phyloP scores from a whole-genome alignment of 202 grass and related monocot genomes.

The Brachypodium distachyon region DNA sequence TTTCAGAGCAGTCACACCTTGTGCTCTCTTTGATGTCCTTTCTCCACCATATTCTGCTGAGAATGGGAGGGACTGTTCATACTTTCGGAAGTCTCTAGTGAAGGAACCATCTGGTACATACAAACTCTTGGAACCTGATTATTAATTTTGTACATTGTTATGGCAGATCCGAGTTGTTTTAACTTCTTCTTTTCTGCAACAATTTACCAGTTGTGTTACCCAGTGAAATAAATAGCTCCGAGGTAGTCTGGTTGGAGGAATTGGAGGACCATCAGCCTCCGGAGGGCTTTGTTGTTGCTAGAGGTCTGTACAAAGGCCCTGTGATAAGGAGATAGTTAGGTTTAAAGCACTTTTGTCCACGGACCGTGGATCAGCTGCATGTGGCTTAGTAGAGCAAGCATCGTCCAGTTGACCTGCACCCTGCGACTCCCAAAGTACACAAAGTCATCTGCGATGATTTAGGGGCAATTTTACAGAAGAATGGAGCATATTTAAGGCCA shows the following conservation, averaged over 20 bases:
- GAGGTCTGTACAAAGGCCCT: conserved; percentile 88
- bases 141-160: background rate
- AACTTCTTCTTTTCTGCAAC: background rate
- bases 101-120: conserved; percentile 43
- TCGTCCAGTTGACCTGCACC: conserved; percentile 11
- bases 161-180: background rate
- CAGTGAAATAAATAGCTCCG: conserved; percentile 45
- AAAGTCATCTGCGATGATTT: conserved; percentile 23
- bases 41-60: conserved; percentile 84
- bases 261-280: conserved; percentile 72
- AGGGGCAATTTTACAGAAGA: conserved; percentile 29
- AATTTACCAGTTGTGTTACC: conserved; percentile 37
- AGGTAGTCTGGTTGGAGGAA: conserved; percentile 87
- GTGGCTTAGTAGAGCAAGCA: conserved; percentile 22
- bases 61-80: conserved; percentile 78
- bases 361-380: background rate
- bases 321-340: conserved; percentile 53
- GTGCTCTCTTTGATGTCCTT: conserved; percentile 89
- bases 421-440: conserved; percentile 35
- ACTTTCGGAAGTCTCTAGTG: conserved; percentile 55
- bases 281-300: conserved; percentile 78
- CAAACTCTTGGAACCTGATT: background rate
- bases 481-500: background rate
- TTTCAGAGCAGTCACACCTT: conserved; percentile 89
- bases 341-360: conserved; percentile 14